A percentile compares a stretch with the other conserved stretches of the same genome.
Conservation (phyloP, 192 early-diverging fungal species). For the Neocallimastix lanati region DNA sequence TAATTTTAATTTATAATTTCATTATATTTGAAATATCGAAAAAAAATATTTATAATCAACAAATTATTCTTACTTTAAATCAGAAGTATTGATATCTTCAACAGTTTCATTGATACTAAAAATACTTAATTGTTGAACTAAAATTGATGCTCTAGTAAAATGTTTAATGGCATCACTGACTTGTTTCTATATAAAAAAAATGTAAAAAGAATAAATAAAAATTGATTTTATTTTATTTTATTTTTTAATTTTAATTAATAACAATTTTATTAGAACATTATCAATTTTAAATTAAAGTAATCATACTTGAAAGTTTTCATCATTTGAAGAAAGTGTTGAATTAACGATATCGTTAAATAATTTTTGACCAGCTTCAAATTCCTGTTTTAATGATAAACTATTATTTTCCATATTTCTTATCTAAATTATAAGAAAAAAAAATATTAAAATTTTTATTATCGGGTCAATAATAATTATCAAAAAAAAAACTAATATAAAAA, state of each 20-base stretch:
- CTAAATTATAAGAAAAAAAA: neutral
- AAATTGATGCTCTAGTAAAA: constrained; percentile 18
- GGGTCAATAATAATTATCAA: too few species aligned
- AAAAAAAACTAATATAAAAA: too few species aligned
- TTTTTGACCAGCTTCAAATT: neutral
- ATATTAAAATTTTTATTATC: neutral
- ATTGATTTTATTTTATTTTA: too few species aligned
- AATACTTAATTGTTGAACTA: constrained; percentile 40
- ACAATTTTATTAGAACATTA: too few species aligned
- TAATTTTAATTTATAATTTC: too few species aligned
- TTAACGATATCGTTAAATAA: constrained; percentile 12
- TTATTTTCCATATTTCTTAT: neutral
- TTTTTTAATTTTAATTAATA: too few species aligned
- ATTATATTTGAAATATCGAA: too few species aligned
- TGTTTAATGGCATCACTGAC: constrained; percentile 22
- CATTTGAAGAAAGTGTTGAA: constrained; percentile 17
- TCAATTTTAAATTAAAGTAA: neutral
- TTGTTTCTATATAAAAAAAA: constrained; percentile 12
- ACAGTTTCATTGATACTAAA: constrained; percentile 76
- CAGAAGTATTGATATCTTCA: constrained; percentile 69
- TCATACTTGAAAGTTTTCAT: constrained; percentile 13
- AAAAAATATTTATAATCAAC: too few species aligned
- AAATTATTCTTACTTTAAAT: constrained; percentile 44
- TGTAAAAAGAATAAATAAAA: too few species aligned
- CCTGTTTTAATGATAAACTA: neutral